phyloP scores from a whole-genome alignment of 441 rosid genomes.

The Gossypium lobatum region DNA sequence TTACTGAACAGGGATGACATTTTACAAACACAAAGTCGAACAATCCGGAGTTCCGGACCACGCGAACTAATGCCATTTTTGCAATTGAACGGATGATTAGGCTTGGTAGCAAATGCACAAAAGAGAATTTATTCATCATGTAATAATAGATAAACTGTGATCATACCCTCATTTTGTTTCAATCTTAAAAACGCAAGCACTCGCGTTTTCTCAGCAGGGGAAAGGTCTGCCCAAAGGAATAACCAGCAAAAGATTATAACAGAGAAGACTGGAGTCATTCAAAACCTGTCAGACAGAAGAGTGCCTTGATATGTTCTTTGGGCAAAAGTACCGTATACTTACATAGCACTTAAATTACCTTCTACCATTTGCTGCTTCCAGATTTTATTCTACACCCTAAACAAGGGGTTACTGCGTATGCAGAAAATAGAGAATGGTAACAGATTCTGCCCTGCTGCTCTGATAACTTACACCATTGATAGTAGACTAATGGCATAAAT shows the following conservation, averaged over 20 bases:
- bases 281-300: constrained; percentile 2
- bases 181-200: not conserved
- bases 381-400: not conserved
- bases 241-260: not conserved
- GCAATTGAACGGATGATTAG: not conserved
- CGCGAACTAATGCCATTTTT: not conserved
- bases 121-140: not conserved
- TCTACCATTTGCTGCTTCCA: not conserved
- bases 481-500: not conserved
- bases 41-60: not conserved
- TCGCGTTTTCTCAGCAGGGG: not conserved
- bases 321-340: not conserved
- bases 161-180: not conserved
- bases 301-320: not conserved
- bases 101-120: not conserved
- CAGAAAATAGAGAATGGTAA: not conserved
- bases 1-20: not conserved
- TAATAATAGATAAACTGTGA: not conserved
- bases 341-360: not conserved
- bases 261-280: not conserved
- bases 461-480: not conserved
- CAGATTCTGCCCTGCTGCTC: not conserved
- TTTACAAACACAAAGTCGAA: not conserved
- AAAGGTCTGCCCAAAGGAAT: not conserved
- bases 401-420: not conserved